Conservation (phyloP, 75 land plant species). For the Pinus taeda region DNA sequence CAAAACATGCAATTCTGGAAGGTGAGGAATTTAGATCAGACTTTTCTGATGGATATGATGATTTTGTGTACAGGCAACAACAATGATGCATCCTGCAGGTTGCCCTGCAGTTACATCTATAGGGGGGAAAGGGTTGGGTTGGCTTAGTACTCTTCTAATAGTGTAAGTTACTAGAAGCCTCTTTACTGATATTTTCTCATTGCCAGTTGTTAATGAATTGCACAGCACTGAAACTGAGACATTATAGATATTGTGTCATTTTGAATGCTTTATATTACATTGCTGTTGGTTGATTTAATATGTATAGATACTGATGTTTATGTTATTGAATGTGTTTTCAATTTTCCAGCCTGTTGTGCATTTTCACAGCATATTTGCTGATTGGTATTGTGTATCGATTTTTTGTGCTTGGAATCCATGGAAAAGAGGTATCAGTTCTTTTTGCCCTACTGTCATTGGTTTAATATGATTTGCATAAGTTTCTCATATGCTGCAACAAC, state of each 20-base stretch:
- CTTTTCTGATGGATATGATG: constrained; percentile 1
- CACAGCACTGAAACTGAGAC: neutral
- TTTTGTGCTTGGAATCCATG: constrained; percentile 58
- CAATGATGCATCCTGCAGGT: constrained; percentile 75
- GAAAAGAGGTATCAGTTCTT: constrained; percentile 50
- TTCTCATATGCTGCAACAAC: no score
- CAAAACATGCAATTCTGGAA: neutral
- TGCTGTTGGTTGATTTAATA: no score
- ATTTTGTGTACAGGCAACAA: constrained; percentile 39
- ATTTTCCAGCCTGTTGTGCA: constrained; percentile 47
- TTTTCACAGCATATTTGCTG: constrained; percentile 57
- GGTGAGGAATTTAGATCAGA: neutral
- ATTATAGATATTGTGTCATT: neutral
- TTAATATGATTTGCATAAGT: neutral
- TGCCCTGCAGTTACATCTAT: constrained; percentile 56
- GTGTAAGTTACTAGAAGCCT: constrained; percentile 36
- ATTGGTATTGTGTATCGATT: constrained; percentile 58
- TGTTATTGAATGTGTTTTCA: neutral
- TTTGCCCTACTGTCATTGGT: neutral
- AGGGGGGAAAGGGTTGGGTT: constrained; percentile 54
- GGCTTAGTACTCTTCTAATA: constrained; percentile 60
- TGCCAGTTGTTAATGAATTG: neutral
- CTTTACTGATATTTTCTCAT: neutral
- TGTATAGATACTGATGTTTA: no score
- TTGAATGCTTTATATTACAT: neutral